A percentile compares a stretch with the other conserved stretches of the same genome.
Evolutionary conservation across 169 alveolate genomes (phyloP).

Genomic region (Condylostoma magnum): DNA sequence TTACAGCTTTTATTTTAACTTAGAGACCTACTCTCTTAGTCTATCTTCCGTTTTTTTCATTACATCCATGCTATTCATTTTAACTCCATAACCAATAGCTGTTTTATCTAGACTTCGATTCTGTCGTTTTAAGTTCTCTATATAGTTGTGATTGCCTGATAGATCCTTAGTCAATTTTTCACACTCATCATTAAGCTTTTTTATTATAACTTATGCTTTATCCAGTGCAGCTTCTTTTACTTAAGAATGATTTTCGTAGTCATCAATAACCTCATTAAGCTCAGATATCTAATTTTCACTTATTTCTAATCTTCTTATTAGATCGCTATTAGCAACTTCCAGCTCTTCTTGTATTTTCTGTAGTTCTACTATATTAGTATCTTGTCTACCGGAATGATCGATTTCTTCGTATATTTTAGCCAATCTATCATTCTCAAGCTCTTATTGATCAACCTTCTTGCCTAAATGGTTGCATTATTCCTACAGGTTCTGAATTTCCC

Average conservation of each 20-base stretch:
- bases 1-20: background rate
- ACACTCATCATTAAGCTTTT: constrained; percentile 26
- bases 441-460: background rate
- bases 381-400: background rate
- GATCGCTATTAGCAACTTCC: background rate
- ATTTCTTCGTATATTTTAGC: background rate
- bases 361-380: background rate
- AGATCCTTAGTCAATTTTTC: constrained; percentile 23
- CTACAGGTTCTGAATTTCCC: background rate
- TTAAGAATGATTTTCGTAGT: constrained; percentile 1
- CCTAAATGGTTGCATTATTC: background rate
- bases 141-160: background rate
- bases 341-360: background rate
- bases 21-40: constrained; percentile 3
- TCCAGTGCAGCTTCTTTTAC: constrained; percentile 16
- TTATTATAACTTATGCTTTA: constrained; percentile 16
- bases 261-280: background rate
- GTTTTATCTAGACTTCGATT: background rate
- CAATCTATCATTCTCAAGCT: background rate
- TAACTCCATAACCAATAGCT: background rate
- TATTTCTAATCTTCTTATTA: background rate
- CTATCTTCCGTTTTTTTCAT: constrained; percentile 34
- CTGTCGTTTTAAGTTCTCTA: constrained; percentile 4
- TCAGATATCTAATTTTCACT: background rate
- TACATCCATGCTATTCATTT: background rate